Percentiles rank a stretch among this genome's conserved stretches.
Conservation (phyloP, 139 green algal species). For the Nannochloris sp. region DNA sequence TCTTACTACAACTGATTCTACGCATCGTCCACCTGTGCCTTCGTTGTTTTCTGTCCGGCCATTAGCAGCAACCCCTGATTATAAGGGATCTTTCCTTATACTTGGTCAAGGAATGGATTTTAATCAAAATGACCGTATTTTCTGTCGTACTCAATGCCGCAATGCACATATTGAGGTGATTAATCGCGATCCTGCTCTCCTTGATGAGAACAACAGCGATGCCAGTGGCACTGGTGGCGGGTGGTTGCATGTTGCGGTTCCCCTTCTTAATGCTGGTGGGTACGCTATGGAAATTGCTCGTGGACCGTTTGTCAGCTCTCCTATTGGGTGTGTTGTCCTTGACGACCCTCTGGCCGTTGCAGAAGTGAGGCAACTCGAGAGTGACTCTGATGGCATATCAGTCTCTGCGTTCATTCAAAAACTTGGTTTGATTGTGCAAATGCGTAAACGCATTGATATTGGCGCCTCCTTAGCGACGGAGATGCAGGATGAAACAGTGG, state of each 20-base stretch:
- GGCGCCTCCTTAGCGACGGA: background rate
- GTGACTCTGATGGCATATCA: background rate
- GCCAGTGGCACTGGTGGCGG: background rate
- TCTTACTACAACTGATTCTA: background rate
- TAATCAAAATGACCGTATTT: background rate
- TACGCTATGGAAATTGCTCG: conserved; percentile 7
- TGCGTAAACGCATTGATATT: background rate
- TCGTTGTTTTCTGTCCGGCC: conserved; percentile 1
- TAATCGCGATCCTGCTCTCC: background rate
- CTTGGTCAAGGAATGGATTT: conserved; percentile 1
- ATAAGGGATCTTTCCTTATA: conserved; percentile 3
- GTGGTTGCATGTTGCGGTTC: conserved; percentile 12
- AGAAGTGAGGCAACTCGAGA: conserved; percentile 27
- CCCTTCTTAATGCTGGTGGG: background rate
- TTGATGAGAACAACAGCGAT: no score
- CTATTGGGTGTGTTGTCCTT: conserved; percentile 13
- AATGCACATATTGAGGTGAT: conserved; percentile 8
- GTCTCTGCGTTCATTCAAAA: background rate
- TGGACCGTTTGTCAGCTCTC: background rate
- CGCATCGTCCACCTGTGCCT: no score
- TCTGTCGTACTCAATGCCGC: conserved; percentile 10
- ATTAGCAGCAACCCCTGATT: conserved; percentile 9
- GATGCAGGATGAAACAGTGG: background rate
- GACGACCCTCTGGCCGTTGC: conserved; percentile 14
- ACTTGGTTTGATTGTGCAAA: conserved; percentile 7